Percentiles rank a stretch among this genome's conserved stretches.
Evolutionary conservation across 805 yeast genomes (phyloP).

Genomic region (Limtongozyma cylindracea): DNA sequence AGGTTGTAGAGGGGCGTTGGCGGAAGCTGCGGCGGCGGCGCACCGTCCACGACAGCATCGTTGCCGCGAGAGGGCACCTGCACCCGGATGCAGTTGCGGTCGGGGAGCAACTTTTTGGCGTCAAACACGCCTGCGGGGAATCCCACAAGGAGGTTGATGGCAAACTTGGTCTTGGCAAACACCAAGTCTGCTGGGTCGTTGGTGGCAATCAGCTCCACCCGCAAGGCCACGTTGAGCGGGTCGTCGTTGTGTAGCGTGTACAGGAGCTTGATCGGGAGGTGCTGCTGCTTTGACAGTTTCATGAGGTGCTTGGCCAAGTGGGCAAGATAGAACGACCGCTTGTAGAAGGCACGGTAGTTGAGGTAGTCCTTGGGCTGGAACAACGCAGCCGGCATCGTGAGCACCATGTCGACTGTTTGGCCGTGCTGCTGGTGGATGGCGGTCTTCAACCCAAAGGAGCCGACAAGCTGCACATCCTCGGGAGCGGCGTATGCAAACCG

Average conservation of each 20-base stretch:
- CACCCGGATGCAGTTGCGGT: constrained; percentile 60
- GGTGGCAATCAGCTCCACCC: constrained; percentile 27
- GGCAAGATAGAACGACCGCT: constrained; percentile 71
- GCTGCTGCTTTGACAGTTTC: constrained; percentile 22
- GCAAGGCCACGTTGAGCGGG: constrained; percentile 46
- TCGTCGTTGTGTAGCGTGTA: constrained; percentile 61
- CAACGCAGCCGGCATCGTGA: constrained; percentile 55
- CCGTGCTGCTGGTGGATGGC: constrained; percentile 41
- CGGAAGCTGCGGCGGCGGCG: constrained; percentile 22
- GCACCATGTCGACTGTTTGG: constrained; percentile 48
- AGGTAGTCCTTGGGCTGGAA: constrained; percentile 76
- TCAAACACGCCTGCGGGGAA: constrained; percentile 53
- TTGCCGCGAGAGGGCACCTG: too few species aligned
- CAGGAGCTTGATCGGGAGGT: constrained; percentile 30
- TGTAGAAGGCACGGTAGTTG: constrained; percentile 75
- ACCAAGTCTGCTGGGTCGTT: constrained; percentile 21
- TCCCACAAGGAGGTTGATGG: constrained; percentile 50
- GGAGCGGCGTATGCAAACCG: constrained; percentile 50
- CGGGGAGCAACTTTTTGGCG: constrained; percentile 49
- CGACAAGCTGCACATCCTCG: constrained; percentile 51
- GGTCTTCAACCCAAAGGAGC: constrained; percentile 74
- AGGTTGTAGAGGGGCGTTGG: constrained; percentile 82
- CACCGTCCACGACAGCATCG: too few species aligned
- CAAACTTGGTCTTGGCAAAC: constrained; percentile 41
- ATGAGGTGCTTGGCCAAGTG: constrained; percentile 44